These are phyloP conservation scores for Ceratocystis eucalypticola DNA, from an alignment of 2,329 filamentous ascomycete species.

Conservation along the genomic window DNA sequence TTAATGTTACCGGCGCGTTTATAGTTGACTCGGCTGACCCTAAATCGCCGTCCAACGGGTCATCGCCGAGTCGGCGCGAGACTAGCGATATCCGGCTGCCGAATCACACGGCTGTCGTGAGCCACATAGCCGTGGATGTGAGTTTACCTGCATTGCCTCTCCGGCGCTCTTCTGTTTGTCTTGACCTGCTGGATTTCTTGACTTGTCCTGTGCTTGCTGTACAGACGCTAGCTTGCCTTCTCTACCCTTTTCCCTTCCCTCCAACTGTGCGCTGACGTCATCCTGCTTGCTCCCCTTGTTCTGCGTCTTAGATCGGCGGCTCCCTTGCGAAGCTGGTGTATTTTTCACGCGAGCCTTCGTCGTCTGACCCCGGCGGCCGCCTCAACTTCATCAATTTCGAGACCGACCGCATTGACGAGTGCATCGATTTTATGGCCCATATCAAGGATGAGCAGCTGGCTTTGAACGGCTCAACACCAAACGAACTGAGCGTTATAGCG, in stretches of 20 bases:
- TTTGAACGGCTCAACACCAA: slow-evolving; percentile 56
- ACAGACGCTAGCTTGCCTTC: background rate
- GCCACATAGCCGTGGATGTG: slow-evolving; percentile 93
- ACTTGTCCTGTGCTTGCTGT: background rate
- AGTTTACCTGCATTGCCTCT: slow-evolving; percentile 28
- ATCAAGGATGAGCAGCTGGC: slow-evolving; percentile 69
- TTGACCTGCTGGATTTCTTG: slow-evolving; percentile 13
- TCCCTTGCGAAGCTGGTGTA: slow-evolving; percentile 94
- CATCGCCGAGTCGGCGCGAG: slow-evolving; percentile 42
- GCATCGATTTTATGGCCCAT: slow-evolving; percentile 79
- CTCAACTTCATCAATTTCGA: slow-evolving; percentile 95
- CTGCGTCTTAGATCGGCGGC: slow-evolving; percentile 61
- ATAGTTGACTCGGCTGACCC: slow-evolving; percentile 71
- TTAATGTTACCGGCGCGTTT: slow-evolving; percentile 93
- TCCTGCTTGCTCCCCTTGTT: slow-evolving; percentile 9
- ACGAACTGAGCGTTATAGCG: slow-evolving; percentile 80
- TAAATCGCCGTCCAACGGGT: slow-evolving; percentile 34
- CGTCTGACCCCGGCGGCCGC: slow-evolving; percentile 68
- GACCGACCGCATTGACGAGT: slow-evolving; percentile 85
- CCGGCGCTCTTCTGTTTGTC: background rate
- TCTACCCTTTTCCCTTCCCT: background rate
- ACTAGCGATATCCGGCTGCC: slow-evolving; percentile 91
- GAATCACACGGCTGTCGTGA: slow-evolving; percentile 88
- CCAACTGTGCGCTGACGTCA: slow-evolving; percentile 18
- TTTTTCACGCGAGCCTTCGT: slow-evolving; percentile 77